A percentile compares a stretch with the other conserved stretches of the same genome.
These are phyloP conservation scores for Ophiostoma triangulosporum DNA, from an alignment of 2,329 filamentous ascomycete genomes.

Conservation along the genomic window DNA sequence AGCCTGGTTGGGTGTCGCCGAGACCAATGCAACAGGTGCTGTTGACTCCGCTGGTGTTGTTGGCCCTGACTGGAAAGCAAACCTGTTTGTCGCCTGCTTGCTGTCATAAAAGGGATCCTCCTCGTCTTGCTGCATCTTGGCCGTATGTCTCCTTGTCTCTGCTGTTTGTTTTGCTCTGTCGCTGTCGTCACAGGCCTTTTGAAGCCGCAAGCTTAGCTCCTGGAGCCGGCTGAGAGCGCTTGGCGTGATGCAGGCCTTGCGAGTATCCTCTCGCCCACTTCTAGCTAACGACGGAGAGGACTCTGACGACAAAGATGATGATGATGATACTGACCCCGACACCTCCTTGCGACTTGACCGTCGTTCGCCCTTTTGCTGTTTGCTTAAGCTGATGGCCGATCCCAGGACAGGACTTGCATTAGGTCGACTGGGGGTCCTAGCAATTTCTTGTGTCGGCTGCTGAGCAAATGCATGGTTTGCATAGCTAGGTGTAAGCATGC, in stretches of 20 bases:
- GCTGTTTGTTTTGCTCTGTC: not conserved
- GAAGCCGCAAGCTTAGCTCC: slow-evolving; percentile 10
- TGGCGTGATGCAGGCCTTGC: not conserved
- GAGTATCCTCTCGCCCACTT: slow-evolving; percentile 10
- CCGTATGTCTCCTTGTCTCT: not conserved
- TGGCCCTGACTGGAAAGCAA: slow-evolving; percentile 10
- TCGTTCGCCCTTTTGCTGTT: not conserved
- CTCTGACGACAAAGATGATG: not conserved
- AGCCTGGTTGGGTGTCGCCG: not conserved
- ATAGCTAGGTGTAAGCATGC: not conserved
- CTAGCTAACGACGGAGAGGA: slow-evolving; percentile 13
- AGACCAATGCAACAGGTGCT: not conserved
- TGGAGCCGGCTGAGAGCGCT: slow-evolving; percentile 8
- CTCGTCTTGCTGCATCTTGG: not conserved
- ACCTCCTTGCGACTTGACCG: not conserved
- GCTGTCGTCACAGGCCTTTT: slow-evolving; percentile 2
- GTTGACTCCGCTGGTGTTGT: slow-evolving; percentile 5
- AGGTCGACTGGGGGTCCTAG: not conserved
- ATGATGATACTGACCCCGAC: not conserved
- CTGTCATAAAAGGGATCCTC: slow-evolving; percentile 11
- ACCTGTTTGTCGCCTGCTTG: not conserved
- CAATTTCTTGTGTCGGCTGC: not conserved
- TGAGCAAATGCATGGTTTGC: not conserved
- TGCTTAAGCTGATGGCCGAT: not conserved
- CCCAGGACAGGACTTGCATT: not conserved